A percentile compares a stretch with the other conserved stretches of the same genome.
Conservation (phyloP, 768 basidiomycete genomes). For the Nidularia pulvinata region DNA sequence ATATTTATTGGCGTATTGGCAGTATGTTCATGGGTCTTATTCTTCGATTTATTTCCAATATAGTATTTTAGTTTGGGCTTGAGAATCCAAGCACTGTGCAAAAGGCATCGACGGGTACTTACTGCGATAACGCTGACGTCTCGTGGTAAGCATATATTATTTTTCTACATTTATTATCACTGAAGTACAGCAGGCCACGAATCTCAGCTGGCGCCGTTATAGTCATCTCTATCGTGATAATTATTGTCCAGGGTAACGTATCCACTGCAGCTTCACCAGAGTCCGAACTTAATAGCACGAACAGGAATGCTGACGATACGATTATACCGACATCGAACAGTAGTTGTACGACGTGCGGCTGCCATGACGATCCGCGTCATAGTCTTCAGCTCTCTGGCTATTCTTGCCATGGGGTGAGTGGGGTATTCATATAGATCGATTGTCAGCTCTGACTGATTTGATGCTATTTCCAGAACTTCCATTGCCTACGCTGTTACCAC, state of each 20-base stretch:
- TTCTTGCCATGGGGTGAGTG: constrained; percentile 20
- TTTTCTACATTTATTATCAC: not conserved
- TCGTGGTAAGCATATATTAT: constrained; percentile 9
- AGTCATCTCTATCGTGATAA: constrained; percentile 11
- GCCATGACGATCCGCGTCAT: constrained; percentile 24
- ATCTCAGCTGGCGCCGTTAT: constrained; percentile 21
- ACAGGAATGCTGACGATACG: constrained; percentile 18
- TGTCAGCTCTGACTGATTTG: not conserved
- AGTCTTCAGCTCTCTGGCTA: constrained; percentile 22
- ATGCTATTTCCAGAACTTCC: constrained; percentile 8
- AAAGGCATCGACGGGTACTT: constrained; percentile 22
- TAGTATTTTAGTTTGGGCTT: constrained; percentile 15
- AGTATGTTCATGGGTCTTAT: constrained; percentile 9
- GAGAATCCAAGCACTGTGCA: constrained; percentile 14
- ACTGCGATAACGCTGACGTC: constrained; percentile 20
- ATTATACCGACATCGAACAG: constrained; percentile 17
- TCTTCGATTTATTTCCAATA: not conserved
- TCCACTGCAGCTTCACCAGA: not conserved
- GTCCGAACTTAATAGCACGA: not conserved
- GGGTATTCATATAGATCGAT: not conserved
- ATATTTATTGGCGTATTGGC: constrained; percentile 17
- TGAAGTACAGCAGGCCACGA: constrained; percentile 14
- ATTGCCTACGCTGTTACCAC: constrained; percentile 16
- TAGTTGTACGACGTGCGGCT: constrained; percentile 8
- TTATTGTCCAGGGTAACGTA: constrained; percentile 16